Base-by-base conservation (phyloP, 2,329 filamentous ascomycete genomes). In the Fusarium sacchari region DNA sequence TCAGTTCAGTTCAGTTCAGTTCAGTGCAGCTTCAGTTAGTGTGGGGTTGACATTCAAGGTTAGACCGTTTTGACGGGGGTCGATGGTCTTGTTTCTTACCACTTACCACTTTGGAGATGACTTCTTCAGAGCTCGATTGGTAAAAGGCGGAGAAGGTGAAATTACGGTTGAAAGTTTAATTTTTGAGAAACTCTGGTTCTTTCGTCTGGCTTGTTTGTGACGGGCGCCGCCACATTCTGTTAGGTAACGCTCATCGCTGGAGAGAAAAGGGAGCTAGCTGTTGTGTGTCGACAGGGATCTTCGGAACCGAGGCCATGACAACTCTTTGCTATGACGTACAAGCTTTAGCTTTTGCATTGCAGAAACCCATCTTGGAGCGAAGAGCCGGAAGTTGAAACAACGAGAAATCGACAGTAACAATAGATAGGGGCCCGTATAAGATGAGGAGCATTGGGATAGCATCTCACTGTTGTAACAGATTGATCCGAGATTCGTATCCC, bases 241-340 rank as follows among this genome's bases (percentile, higher is more conserved):
- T 34, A 55, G 49, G 26, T 9, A 20, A 40, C 44, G 39, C 43
- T 47, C 60, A 55, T 62, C 26, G 12, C 15, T 20, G 28, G 13
- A 7, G 5, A 26, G 9, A 20, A 26, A 10, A n/a, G 17, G 11
- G 22, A 32, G 20, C 44, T 49, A 53, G 13, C n/a, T n/a, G n/a
- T n/a, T n/a, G n/a, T 46, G 43, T 24, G 42, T 28, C 36, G 22
- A 26, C 60, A 69, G 42, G 72, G 56, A 55, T 65, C 43, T 46
- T 75, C 74, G 74, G 74, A 76, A 74, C 74, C 74, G 74, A 75
- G 18, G 13, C 44, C 32, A 42, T 50, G 26, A 12, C 34, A 30
- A 26, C 8, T 22, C n/a, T 67, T 32, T 30, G 17, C 22, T 26
- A 60, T 62, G 59, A 66, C 64, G 64, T 68, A 60, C 22, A 37